phyloP scores from a whole-genome alignment of 352 stramenopile genomes.

The Phytophthora ramorum region DNA sequence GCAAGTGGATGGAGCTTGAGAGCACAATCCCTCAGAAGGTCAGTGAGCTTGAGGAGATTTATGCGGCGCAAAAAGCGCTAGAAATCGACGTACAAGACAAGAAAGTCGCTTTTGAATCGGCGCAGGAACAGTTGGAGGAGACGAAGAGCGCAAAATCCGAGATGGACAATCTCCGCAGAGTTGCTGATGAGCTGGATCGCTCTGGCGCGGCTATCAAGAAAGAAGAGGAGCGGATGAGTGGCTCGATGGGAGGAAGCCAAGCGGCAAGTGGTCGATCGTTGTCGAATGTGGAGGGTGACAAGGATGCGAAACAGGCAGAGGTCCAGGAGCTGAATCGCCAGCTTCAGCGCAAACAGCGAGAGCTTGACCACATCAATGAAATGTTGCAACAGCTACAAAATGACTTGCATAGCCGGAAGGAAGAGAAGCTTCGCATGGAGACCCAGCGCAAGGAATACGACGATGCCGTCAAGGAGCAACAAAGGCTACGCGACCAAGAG shows the following conservation, averaged over 20 bases:
- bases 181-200: constrained; percentile 42
- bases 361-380: constrained; percentile 55
- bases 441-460: constrained; percentile 65
- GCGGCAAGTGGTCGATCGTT: constrained; percentile 48
- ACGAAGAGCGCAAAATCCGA: constrained; percentile 38
- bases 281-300: constrained; percentile 44
- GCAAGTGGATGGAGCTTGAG: constrained; percentile 66
- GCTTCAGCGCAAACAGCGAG: constrained; percentile 60
- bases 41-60: constrained; percentile 57
- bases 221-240: constrained; percentile 49
- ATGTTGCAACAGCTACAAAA: constrained; percentile 65
- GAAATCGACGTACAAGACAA: constrained; percentile 67
- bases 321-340: constrained; percentile 58
- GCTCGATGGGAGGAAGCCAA: constrained; percentile 34
- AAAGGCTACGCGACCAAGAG: constrained; percentile 59
- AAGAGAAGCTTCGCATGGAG: constrained; percentile 62
- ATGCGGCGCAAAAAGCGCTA: constrained; percentile 48
- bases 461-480: constrained; percentile 56
- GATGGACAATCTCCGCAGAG: constrained; percentile 40
- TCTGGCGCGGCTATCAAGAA: constrained; percentile 35
- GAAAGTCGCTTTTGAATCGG: constrained; percentile 21
- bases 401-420: constrained; percentile 64
- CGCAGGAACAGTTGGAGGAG: constrained; percentile 45
- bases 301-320: constrained; percentile 60
- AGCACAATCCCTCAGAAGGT: constrained; percentile 53